phyloP scores from a whole-genome alignment of 2,329 filamentous ascomycete genomes.

The Chalaropsis thielavioides region DNA sequence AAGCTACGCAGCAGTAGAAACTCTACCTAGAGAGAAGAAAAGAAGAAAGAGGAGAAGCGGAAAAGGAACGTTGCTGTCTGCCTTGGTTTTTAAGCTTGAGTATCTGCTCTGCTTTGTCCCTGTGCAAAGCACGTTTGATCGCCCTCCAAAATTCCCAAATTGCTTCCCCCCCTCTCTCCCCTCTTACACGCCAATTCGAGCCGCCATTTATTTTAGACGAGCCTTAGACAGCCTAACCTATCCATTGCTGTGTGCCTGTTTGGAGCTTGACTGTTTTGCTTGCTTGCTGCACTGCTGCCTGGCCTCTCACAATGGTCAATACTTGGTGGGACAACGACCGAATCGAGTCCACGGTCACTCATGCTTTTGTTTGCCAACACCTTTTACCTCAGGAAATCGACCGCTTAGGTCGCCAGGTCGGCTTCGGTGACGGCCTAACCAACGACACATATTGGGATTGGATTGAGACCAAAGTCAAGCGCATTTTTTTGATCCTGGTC shows the following conservation, averaged over 20 bases:
- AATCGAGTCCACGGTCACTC: slow-evolving; percentile 55
- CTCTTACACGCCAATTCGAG: neutral
- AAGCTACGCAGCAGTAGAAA: neutral
- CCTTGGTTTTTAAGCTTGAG: neutral
- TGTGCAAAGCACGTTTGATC: neutral
- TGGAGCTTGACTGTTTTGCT: neutral
- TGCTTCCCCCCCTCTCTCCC: too few relatives aligned
- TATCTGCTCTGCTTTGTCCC: neutral
- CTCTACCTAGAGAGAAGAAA: neutral
- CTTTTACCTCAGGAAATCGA: slow-evolving; percentile 48
- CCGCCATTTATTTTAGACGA: neutral
- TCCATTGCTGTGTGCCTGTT: neutral
- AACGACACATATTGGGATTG: slow-evolving; percentile 67
- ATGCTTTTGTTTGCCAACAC: slow-evolving; percentile 50
- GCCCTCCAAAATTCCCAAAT: neutral
- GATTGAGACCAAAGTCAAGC: slow-evolving; percentile 54
- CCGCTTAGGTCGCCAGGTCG: slow-evolving; percentile 46
- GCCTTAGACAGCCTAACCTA: neutral
- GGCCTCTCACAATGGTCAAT: slow-evolving; percentile 18
- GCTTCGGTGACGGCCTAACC: slow-evolving; percentile 51
- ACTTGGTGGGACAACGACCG: slow-evolving; percentile 59
- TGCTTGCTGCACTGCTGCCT: neutral
- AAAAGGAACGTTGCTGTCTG: neutral
- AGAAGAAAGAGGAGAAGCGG: neutral
- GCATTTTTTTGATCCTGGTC: slow-evolving; percentile 55